Conservation (phyloP, 805 yeast genomes). For the Teunomyces panamensis region DNA sequence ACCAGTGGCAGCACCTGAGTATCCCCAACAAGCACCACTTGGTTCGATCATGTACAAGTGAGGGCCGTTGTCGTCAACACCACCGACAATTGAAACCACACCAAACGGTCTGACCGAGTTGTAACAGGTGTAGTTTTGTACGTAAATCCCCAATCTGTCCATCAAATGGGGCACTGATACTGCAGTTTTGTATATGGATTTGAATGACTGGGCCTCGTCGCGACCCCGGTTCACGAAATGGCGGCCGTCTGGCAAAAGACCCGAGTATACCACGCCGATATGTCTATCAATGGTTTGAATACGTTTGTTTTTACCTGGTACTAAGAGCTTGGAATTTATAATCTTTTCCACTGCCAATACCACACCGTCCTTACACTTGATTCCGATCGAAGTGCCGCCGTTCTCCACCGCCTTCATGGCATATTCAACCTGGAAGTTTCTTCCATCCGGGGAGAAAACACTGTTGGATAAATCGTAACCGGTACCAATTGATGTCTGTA, state of each 20-base stretch:
- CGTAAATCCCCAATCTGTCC: slow-evolving; percentile 85
- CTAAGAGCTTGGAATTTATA: slow-evolving; percentile 79
- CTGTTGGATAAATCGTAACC: slow-evolving; percentile 98
- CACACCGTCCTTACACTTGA: slow-evolving; percentile 87
- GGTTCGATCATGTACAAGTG: slow-evolving; percentile 97
- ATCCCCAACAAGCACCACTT: slow-evolving; percentile 97
- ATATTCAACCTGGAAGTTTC: slow-evolving; percentile 96
- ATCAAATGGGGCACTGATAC: slow-evolving; percentile 79
- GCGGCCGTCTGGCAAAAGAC: slow-evolving; percentile 94
- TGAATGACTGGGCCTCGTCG: slow-evolving; percentile 82
- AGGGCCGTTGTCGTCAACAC: slow-evolving; percentile 85
- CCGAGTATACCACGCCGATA: slow-evolving; percentile 92
- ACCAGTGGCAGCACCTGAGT: slow-evolving; percentile 95
- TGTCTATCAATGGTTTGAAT: slow-evolving; percentile 93
- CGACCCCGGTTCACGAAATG: slow-evolving; percentile 89
- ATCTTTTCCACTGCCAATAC: slow-evolving; percentile 98
- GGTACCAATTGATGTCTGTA: slow-evolving; percentile 90
- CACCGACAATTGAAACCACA: slow-evolving; percentile 87
- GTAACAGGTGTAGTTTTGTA: slow-evolving; percentile 93
- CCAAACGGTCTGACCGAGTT: slow-evolving; percentile 98
- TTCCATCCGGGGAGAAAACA: slow-evolving; percentile 91
- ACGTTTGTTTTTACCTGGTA: slow-evolving; percentile 83
- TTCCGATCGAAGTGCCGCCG: slow-evolving; percentile 93
- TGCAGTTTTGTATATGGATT: slow-evolving; percentile 69
- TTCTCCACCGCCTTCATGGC: slow-evolving; percentile 97